Conservation (phyloP, 192 early-diverging fungal species). For the Entomortierella chlamydospora region DNA sequence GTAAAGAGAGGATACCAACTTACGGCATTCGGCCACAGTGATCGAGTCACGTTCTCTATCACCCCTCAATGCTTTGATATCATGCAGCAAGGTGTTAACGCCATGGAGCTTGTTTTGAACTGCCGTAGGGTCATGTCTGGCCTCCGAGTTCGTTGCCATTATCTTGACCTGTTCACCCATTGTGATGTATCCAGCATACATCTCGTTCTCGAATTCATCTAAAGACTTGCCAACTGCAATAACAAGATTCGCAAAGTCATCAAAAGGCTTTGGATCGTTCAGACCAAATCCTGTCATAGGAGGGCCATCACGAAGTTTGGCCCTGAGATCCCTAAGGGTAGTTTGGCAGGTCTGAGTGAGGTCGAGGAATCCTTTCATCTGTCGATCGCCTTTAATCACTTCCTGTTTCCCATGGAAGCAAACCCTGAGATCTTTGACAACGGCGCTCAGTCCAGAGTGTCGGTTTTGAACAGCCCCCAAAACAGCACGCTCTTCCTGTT, state of each 20-base stretch:
- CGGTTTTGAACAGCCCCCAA: conserved; percentile 19
- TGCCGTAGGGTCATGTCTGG: conserved; percentile 32
- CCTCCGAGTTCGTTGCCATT: conserved; percentile 25
- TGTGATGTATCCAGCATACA: neutral
- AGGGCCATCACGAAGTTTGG: conserved; percentile 12
- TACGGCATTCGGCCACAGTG: conserved; percentile 28
- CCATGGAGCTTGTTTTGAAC: conserved; percentile 29
- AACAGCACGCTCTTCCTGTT: conserved; percentile 4
- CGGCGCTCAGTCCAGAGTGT: conserved; percentile 15
- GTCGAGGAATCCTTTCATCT: conserved; percentile 42
- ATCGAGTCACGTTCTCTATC: conserved; percentile 36
- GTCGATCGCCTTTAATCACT: conserved; percentile 41
- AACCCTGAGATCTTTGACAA: conserved; percentile 28
- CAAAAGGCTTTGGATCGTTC: conserved; percentile 29
- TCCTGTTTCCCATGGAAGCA: conserved; percentile 38
- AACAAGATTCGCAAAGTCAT: conserved; percentile 15
- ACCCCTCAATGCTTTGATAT: conserved; percentile 13
- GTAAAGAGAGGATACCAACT: conserved; percentile 2
- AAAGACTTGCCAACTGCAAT: conserved; percentile 5
- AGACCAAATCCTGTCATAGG: conserved; percentile 37
- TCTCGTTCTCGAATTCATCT: conserved; percentile 12
- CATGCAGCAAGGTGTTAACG: conserved; percentile 4
- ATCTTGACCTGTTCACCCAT: conserved; percentile 16
- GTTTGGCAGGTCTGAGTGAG: conserved; percentile 28
- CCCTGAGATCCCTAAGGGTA: conserved; percentile 14